phyloP scores from a whole-genome alignment of 139 green algal species.

The Chlorella sp. region DNA sequence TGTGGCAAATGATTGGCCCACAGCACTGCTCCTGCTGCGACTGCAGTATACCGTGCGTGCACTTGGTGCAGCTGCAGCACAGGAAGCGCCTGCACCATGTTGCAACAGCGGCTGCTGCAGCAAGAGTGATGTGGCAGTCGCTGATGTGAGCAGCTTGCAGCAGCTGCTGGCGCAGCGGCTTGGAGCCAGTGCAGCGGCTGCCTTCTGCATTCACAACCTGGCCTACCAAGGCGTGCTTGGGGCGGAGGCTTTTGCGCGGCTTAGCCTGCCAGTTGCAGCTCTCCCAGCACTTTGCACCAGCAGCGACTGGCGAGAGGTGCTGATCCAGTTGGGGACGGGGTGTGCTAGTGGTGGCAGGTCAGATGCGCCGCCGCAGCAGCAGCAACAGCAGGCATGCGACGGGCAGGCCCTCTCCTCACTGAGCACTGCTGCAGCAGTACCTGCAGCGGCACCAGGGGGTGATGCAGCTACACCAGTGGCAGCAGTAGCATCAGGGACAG shows the following conservation, averaged over 20 bases:
- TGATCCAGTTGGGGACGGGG: constrained; percentile 4
- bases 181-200: neutral
- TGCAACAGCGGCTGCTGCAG: neutral
- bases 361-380: neutral
- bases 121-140: neutral
- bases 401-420: neutral
- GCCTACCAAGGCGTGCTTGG: constrained; percentile 50
- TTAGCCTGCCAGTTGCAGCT: constrained; percentile 45
- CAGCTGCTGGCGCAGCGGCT: constrained; percentile 31
- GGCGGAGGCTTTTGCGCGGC: constrained; percentile 4
- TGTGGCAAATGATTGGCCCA: constrained; percentile 66
- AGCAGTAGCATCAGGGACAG: constrained; percentile 11
- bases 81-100: neutral
- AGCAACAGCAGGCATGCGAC: neutral
- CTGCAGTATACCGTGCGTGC: constrained; percentile 40
- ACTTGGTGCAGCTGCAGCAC: neutral
- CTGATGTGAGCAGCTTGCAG: neutral
- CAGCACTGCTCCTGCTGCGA: constrained; percentile 44
- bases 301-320: constrained; percentile 26
- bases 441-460: constrained; percentile 6
- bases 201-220: constrained; percentile 67
- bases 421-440: neutral
- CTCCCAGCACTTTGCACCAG: constrained; percentile 33
- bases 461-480: constrained; percentile 7
- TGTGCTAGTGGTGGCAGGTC: neutral